Base-by-base conservation (phyloP, 768 basidiomycete genomes). In the Harrya chromipes region DNA sequence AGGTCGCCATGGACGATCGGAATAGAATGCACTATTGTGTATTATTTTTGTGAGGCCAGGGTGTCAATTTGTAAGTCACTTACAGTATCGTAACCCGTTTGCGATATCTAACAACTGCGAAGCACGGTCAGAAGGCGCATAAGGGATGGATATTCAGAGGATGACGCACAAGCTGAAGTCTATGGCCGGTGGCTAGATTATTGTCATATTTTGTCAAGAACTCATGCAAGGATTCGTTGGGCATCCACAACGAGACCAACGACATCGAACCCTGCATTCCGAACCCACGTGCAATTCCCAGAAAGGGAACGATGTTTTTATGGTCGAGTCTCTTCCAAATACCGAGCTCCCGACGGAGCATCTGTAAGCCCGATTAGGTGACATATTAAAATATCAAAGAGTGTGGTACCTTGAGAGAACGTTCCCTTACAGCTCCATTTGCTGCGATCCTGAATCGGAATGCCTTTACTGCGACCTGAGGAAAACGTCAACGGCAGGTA, bases 191-290 rank as follows among this genome's bases (percentile, higher is more conserved):
- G 7, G 5, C 7, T 16, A 59, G 47, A 11, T 11, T 26, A 7
- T 11, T 7, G 4, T 49, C 27, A 10, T 49, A 11, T 12, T 46
- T 56, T 0, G 4, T 26, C 16, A 69, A 37, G 43, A 66, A 65
- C 1, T 23, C 19, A 4, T 49, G 59, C 12, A 70, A 49, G 0
- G 54, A 59, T 14, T 55, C 64, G 24, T 68, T 66, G 1, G 58
- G 60, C 53, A 66, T 56, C 69, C 68, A 70, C 2, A 54, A 53
- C 4, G 64, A 67, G 4, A 70, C 67, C 57, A 70, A 50, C 2
- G 66, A 65, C 26, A 47, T 48, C 11, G 56, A 4, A 8, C 23
- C 58, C 1, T 14, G 39, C 40, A 57, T 56, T 11, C 65, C 67
- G 48, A 68, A 70, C 4, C 59, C 63, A 4, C 49, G 41, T 6